These are phyloP conservation scores for Paramecium biaurelia DNA, from an alignment of 73 alveolate genomes.

Conservation along the genomic window DNA sequence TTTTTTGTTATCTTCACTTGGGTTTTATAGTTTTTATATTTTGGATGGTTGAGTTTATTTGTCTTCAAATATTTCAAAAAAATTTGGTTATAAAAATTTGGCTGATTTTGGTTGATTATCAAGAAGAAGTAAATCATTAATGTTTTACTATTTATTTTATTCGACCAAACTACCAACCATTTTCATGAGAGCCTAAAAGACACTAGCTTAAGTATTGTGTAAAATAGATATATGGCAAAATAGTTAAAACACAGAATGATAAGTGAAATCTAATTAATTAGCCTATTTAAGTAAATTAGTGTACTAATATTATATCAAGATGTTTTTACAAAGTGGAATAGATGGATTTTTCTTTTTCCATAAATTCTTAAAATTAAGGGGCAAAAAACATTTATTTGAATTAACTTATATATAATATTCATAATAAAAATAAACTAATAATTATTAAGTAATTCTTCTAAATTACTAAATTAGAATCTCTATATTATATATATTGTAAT, in stretches of 20 bases:
- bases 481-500: too few species aligned
- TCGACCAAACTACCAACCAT: background rate
- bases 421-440: background rate
- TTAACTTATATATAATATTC: background rate
- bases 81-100: background rate
- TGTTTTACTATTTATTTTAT: background rate
- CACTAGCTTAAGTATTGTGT: background rate
- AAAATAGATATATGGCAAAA: background rate
- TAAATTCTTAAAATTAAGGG: background rate
- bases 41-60: background rate
- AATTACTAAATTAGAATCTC: background rate
- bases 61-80: conserved; percentile 1
- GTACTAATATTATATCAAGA: background rate
- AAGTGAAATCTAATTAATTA: background rate
- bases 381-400: background rate
- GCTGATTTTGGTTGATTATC: background rate
- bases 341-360: background rate
- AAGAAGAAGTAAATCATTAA: background rate
- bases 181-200: conserved; percentile 6
- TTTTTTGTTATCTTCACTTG: background rate
- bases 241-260: background rate
- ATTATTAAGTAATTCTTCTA: background rate
- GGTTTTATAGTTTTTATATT: background rate
- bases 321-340: background rate
- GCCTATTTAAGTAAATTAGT: background rate